Evolutionary conservation across 805 yeast genomes (phyloP).

Genomic region (Kregervanrija delftensis): DNA sequence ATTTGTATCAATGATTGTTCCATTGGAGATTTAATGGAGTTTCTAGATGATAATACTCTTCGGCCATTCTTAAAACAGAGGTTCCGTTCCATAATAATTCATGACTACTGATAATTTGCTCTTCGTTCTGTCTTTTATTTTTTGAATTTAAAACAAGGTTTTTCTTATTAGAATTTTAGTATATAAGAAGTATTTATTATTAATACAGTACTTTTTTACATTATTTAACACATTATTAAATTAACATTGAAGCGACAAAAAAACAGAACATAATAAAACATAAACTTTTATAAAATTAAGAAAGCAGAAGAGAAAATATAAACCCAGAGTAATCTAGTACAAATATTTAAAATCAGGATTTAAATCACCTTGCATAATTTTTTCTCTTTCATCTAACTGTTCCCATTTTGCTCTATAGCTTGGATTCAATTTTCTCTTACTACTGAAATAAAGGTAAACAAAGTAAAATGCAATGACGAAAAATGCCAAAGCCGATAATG

Average conservation of each 20-base stretch:
- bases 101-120: no score
- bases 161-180: no score
- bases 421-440: conserved; percentile 29
- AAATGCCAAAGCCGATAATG: conserved; percentile 37
- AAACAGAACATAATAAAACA: neutral
- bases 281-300: neutral
- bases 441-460: conserved; percentile 24
- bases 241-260: neutral
- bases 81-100: no score
- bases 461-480: conserved; percentile 27
- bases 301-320: neutral
- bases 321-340: conserved; percentile 24
- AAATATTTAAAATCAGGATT: conserved; percentile 42
- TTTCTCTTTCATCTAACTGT: conserved; percentile 19
- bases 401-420: conserved; percentile 25
- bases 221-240: neutral
- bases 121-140: no score
- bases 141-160: no score
- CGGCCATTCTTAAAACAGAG: no score
- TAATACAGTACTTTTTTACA: no score
- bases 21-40: no score
- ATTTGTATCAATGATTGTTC: no score
- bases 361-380: conserved; percentile 28
- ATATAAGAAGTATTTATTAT: no score
- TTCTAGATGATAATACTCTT: no score